A percentile compares a stretch with the other conserved stretches of the same genome.
Conservation (phyloP, 306 rosid species). For the Ormosia semicastrata region DNA sequence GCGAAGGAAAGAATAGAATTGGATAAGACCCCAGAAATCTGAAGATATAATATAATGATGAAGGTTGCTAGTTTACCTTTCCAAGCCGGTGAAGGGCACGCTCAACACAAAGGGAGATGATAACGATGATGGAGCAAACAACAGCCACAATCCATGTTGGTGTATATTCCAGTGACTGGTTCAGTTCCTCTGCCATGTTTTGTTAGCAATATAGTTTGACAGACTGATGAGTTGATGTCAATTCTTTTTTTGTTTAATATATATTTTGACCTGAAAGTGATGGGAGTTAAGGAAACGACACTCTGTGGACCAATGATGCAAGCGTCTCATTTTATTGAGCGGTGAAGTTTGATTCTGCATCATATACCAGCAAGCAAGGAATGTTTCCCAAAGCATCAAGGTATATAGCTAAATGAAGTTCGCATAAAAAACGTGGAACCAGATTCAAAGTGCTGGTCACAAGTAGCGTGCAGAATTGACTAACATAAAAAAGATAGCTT, state of each 20-base stretch:
- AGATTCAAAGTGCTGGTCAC: conserved; percentile 33
- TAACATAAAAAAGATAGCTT: background rate
- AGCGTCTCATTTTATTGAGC: background rate
- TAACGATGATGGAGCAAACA: conserved; percentile 76
- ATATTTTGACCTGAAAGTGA: conserved; percentile 13
- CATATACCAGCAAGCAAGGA: conserved; percentile 40
- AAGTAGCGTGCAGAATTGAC: conserved; percentile 24
- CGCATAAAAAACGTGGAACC: conserved; percentile 26
- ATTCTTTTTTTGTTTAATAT: conserved; percentile 12
- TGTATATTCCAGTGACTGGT: conserved; percentile 68
- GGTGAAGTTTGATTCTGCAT: background rate
- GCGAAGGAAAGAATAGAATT: background rate
- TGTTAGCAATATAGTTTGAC: background rate
- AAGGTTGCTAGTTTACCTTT: conserved; percentile 45
- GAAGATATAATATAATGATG: background rate
- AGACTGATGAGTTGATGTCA: background rate
- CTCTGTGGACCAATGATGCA: conserved; percentile 8
- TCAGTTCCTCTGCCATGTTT: conserved; percentile 52
- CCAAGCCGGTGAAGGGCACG: conserved; percentile 82
- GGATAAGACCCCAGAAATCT: background rate
- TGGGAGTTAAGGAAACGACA: conserved; percentile 13
- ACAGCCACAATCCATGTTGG: conserved; percentile 92
- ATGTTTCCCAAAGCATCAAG: conserved; percentile 33
- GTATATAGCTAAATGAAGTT: conserved; percentile 28
- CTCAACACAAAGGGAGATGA: conserved; percentile 63